Percentiles rank a stretch among this genome's conserved stretches.
phyloP scores from a whole-genome alignment of 805 yeast species.

The Candida coleopterorum region DNA sequence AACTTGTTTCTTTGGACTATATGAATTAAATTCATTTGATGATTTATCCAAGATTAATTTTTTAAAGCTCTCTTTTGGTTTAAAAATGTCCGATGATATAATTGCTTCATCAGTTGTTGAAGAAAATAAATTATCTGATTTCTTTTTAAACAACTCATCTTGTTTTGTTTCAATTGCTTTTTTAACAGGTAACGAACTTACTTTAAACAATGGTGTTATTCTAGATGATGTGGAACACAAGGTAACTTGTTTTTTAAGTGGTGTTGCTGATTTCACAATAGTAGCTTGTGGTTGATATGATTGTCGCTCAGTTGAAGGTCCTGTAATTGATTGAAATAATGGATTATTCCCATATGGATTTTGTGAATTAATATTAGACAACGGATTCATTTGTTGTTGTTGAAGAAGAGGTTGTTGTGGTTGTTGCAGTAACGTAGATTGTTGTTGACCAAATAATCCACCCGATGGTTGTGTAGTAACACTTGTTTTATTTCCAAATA shows the following conservation, averaged over 20 bases:
- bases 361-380: slow-evolving; percentile 27
- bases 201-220: slow-evolving; percentile 49
- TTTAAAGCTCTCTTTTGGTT: slow-evolving; percentile 53
- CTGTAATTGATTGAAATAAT: slow-evolving; percentile 48
- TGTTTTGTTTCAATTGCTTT: slow-evolving; percentile 8
- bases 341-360: slow-evolving; percentile 81
- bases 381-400: slow-evolving; percentile 18
- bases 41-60: slow-evolving; percentile 50
- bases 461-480: slow-evolving; percentile 13
- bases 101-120: slow-evolving; percentile 62
- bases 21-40: slow-evolving; percentile 13
- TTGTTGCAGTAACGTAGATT: slow-evolving; percentile 10
- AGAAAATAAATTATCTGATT: slow-evolving; percentile 24
- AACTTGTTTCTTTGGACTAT: slow-evolving; percentile 15
- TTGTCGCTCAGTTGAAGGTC: slow-evolving; percentile 9
- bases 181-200: slow-evolving; percentile 16
- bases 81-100: slow-evolving; percentile 64
- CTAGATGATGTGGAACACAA: slow-evolving; percentile 50
- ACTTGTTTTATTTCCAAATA: slow-evolving; percentile 26
- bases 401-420: slow-evolving; percentile 13
- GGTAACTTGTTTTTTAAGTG: slow-evolving; percentile 53
- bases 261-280: slow-evolving; percentile 16
- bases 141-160: slow-evolving; percentile 9
- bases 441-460: slow-evolving; percentile 26
- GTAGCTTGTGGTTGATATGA: slow-evolving; percentile 22